Evolutionary conservation across 106 monocot species (phyloP).

Genomic region (Allium cepa): DNA sequence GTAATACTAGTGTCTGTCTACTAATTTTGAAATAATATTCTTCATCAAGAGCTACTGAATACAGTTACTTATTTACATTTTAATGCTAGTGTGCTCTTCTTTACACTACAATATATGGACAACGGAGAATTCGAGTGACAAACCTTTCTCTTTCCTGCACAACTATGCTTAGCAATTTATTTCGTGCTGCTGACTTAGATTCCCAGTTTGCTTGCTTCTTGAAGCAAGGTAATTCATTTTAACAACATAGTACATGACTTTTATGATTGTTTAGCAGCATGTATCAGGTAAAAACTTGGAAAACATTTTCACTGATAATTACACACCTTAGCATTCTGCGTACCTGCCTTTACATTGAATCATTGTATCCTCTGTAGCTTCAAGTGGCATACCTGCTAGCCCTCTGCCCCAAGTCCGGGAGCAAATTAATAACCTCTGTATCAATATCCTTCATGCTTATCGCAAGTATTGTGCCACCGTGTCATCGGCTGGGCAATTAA

Average conservation of each 20-base stretch:
- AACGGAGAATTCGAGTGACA: constrained; percentile 93
- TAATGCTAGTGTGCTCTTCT: constrained; percentile 79
- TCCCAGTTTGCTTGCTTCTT: constrained; percentile 77
- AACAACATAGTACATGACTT: not conserved
- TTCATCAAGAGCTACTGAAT: too few relatives aligned
- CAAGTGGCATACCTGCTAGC: constrained; percentile 50
- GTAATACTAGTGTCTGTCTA: too few relatives aligned
- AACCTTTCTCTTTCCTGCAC: constrained; percentile 97
- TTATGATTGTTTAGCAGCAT: too few relatives aligned
- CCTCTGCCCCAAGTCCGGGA: constrained; percentile 79
- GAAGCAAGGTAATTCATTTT: constrained; percentile 70
- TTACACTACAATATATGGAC: constrained; percentile 92
- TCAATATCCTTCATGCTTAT: constrained; percentile 79
- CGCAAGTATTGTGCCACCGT: constrained; percentile 94
- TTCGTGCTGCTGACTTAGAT: constrained; percentile 90
- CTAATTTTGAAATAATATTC: too few relatives aligned
- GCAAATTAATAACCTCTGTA: constrained; percentile 69
- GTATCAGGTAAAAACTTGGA: too few relatives aligned
- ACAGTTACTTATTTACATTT: too few relatives aligned
- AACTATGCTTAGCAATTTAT: constrained; percentile 71
- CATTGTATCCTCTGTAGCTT: constrained; percentile 48
- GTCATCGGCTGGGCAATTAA: constrained; percentile 86
- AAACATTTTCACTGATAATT: too few relatives aligned
- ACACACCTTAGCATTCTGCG: not conserved
- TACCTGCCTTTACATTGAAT: too few relatives aligned